These are phyloP conservation scores for Diversispora epigaea DNA, from an alignment of 192 early-diverging fungal genomes.

Conservation along the genomic window DNA sequence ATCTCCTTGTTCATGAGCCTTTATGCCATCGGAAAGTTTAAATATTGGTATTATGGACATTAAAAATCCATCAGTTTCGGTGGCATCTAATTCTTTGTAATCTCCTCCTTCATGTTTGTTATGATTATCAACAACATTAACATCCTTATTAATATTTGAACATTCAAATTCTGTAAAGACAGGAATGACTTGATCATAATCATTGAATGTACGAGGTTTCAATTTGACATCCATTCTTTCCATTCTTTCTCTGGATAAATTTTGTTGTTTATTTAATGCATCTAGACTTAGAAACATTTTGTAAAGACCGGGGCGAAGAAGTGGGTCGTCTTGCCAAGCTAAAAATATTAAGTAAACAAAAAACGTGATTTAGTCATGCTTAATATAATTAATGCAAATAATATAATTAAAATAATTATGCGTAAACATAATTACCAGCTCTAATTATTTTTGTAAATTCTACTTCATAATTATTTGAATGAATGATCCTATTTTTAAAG, in stretches of 20 bases:
- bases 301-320: conserved; percentile 11
- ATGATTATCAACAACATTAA: neutral
- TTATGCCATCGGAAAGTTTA: neutral
- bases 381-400: neutral
- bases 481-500: neutral
- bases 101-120: no score
- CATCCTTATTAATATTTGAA: neutral
- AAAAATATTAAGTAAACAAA: no score
- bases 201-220: neutral
- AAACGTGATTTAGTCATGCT: neutral
- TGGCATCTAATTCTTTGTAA: neutral
- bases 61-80: neutral
- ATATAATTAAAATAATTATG: neutral
- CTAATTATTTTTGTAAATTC: conserved; percentile 18
- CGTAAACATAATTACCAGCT: neutral
- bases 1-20: neutral
- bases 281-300: conserved; percentile 15
- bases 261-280: neutral
- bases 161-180: neutral
- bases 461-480: neutral
- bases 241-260: neutral
- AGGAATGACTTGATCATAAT: neutral
- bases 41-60: neutral
- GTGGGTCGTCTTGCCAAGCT: conserved; percentile 27
- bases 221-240: neutral